A percentile compares a stretch with the other conserved stretches of the same genome.
Evolutionary conservation across 495 filamentous ascomycete species (phyloP).

Genomic region (Saxophila tyrrhenica): DNA sequence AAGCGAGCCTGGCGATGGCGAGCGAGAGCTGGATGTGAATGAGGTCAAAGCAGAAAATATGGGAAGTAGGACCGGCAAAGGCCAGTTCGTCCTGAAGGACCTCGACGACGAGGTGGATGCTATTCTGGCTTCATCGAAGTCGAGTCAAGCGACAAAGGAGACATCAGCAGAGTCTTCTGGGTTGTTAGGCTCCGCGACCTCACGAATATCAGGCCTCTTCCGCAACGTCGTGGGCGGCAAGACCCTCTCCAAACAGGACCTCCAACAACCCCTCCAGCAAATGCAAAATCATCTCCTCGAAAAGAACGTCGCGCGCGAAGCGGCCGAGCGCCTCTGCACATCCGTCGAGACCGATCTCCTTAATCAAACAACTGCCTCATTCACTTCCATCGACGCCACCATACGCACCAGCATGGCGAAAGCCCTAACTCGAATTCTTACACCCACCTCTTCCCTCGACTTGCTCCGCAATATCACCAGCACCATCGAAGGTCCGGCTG

Average conservation of each 20-base stretch:
- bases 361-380: conserved; percentile 82
- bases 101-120: conserved; percentile 86
- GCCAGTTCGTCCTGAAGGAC: conserved; percentile 88
- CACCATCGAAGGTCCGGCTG: conserved; percentile 49
- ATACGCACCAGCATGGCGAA: conserved; percentile 78
- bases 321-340: conserved; percentile 81
- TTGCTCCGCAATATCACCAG: conserved; percentile 84
- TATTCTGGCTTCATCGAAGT: conserved; percentile 59
- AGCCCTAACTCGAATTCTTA: conserved; percentile 86
- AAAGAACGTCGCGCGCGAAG: conserved; percentile 95
- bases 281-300: conserved; percentile 93
- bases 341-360: conserved; percentile 81
- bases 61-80: conserved; percentile 74
- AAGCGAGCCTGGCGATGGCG: conserved; percentile 35
- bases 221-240: conserved; percentile 91
- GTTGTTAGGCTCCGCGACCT: conserved; percentile 64
- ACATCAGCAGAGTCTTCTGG: conserved; percentile 35
- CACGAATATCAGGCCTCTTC: conserved; percentile 74
- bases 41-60: conserved; percentile 65
- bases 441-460: conserved; percentile 87
- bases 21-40: conserved; percentile 47
- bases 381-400: conserved; percentile 73
- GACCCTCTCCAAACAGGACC: conserved; percentile 70
- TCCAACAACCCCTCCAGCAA: conserved; percentile 81
- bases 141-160: conserved; percentile 39